A percentile compares a stretch with the other conserved stretches of the same genome.
Evolutionary conservation across 1,284 basidiomycete genomes (phyloP).

Genomic region (Heimioporus retisporus): DNA sequence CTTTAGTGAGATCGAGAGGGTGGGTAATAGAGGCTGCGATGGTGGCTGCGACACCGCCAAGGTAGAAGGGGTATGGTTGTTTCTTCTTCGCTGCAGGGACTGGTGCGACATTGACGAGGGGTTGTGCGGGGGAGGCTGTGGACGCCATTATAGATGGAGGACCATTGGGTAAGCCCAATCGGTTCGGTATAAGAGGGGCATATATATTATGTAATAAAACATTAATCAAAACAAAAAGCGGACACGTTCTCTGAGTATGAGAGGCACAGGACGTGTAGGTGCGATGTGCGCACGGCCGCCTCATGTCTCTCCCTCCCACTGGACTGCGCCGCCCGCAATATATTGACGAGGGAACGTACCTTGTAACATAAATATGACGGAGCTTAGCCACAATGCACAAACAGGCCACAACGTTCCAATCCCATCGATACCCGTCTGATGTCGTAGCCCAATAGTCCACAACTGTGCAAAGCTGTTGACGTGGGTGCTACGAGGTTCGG

Average conservation of each 20-base stretch:
- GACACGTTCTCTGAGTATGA: no score
- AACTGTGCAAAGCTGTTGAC: conserved; percentile 12
- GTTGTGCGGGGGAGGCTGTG: conserved; percentile 12
- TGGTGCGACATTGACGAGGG: conserved; percentile 21
- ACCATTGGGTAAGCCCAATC: conserved; percentile 15
- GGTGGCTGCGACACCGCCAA: conserved; percentile 53
- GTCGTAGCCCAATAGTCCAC: conserved; percentile 30
- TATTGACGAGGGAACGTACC: background rate
- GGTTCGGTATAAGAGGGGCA: conserved; percentile 24
- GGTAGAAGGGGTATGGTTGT: conserved; percentile 61
- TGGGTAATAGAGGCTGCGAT: conserved; percentile 48
- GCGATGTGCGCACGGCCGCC: conserved; percentile 10
- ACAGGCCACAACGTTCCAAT: conserved; percentile 10
- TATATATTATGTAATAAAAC: conserved; percentile 27
- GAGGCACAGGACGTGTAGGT: background rate
- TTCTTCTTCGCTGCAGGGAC: conserved; percentile 40
- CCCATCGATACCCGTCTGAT: background rate
- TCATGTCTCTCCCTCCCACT: conserved; percentile 7
- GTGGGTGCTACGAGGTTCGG: conserved; percentile 18
- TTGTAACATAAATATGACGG: background rate
- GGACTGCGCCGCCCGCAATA: conserved; percentile 6
- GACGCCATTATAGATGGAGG: conserved; percentile 31
- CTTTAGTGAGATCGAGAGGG: conserved; percentile 91
- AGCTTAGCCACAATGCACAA: conserved; percentile 13
- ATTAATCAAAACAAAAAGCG: no score